Base-by-base conservation (phyloP, 1,139 yeast species). In the Citeromyces hawaiiensis region DNA sequence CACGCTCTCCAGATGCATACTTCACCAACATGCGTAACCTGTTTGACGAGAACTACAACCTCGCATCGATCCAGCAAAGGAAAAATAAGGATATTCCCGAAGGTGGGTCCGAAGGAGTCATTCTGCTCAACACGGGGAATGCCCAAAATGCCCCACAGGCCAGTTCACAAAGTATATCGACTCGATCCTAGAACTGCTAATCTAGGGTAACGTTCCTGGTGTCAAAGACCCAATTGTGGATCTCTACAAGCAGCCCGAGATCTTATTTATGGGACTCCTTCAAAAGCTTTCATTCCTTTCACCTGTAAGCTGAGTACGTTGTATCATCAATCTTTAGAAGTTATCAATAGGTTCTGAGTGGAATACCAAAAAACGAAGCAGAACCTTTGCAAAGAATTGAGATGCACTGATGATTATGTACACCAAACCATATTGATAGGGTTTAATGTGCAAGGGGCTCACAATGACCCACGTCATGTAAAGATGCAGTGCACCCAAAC, bases 31-130 rank as follows among this genome's bases (percentile, higher is more conserved):
- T 81, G 47, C 76, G 95, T 52, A 83, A 85, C 51, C 72, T 91
- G 59, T 87, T 91, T 61, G 98, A 91, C 60, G 98, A 91, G 60
- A 91, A 91, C 63, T 91, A 91, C 63, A 88, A 88, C 58, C 72
- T 91, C 60, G 98, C 98, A 36, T 78, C 82, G 45, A 91, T 98
- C 36, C 98, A 91, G 64, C 98, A 91, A 65, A 75, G 91, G 51
- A 91, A 91, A 65, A 91, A 91, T 64, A 91, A 91, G 67, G 98
- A 91, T 66, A 91, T 91, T 44, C 98, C 98, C 36, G 98, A 91
- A 68, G 98, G 98, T 58, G 98, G 98, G 36, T 86, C 97, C 38
- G 91, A 91, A 62, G 98, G 98, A 63, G 98, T 91, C 40, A 83
- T 91, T 44, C 70, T 91, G 53, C 70, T 91, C 49, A 88, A 88